Base-by-base conservation (phyloP, 2,329 filamentous ascomycete genomes). In the Verruconis gallopava region DNA sequence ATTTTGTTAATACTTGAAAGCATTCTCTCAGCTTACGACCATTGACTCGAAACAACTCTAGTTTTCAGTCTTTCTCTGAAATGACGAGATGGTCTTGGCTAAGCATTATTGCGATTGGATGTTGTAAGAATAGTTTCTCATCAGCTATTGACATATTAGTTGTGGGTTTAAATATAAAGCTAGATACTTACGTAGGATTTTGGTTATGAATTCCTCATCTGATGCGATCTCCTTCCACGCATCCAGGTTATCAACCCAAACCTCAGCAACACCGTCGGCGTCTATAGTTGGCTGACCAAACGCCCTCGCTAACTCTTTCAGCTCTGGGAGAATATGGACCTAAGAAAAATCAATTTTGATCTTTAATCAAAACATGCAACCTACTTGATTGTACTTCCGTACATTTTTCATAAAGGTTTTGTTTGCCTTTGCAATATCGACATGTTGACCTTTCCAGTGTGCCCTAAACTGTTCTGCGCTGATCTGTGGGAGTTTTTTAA, bases 401-500 rank as follows among this genome's bases (percentile, higher is more conserved):
- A 49, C 45, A 17, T 45, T 38, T 4, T 48, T 44, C 3, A 33
- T 41, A 25, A 56, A 56, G 2, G 47, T 51, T 34, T 47, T 44
- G 32, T 52, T 54, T 22, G 45, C 43, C 19, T 55, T 44, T 3
- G 49, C 51, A 1, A 51, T 46, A 14, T 49, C 43, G 3, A 51
- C 44, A 36, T 56, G 52, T 40, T 53, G 53, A 15, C 49, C 50
- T 28, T 50, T 50, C 54, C 54, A 55, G 34, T 55, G 53, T 22
- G 49, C 44, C 28, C 53, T 52, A 42, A 56, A 56, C 37, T 55
- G 53, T 11, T 56, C 53, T 37, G 55, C 50, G 18, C 49, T 50
- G 36, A 56, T 47, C 33, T 52, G 42, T 18, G 53, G 51, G 33
- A 53, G 52, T 38, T 56, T 56, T 18, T 51, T 50, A 11, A 56